Conservation (phyloP, 345 rosid genomes). For the Mangifera indica region DNA sequence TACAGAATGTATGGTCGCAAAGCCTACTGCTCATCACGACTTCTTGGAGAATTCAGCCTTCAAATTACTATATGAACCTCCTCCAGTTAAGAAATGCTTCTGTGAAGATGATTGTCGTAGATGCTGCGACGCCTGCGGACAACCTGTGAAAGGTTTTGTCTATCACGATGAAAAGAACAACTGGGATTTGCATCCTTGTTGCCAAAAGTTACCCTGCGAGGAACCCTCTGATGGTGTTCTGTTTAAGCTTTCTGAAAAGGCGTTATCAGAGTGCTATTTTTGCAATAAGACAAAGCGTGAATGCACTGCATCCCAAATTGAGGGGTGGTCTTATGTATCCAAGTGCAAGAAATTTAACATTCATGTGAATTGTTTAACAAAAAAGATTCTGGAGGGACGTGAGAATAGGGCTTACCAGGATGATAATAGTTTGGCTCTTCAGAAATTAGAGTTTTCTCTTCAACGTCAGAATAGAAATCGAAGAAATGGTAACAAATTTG, state of each 20-base stretch:
- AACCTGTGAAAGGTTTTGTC: conserved; percentile 1
- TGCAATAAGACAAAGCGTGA: conserved; percentile 5
- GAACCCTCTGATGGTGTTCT: not conserved
- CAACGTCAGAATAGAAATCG: not conserved
- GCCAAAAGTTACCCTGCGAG: not conserved
- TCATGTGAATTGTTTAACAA: conserved; percentile 14
- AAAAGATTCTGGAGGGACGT: not conserved
- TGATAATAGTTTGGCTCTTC: conserved; percentile 4
- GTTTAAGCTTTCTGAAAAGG: not conserved
- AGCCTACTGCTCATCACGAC: not conserved
- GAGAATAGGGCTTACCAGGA: not conserved
- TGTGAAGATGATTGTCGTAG: not conserved
- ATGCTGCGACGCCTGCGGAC: conserved; percentile 14
- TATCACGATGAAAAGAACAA: not conserved
- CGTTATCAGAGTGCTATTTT: conserved; percentile 3
- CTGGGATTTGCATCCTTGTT: conserved; percentile 15
- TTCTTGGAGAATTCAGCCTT: conserved; percentile 12
- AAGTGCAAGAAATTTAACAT: not conserved
- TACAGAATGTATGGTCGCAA: not conserved
- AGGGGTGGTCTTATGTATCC: conserved; percentile 23
- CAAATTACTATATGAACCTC: not conserved
- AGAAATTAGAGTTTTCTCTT: conserved; percentile 3
- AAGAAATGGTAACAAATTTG: not conserved
- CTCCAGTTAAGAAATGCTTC: not conserved
- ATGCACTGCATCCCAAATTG: not conserved